A percentile compares a stretch with the other conserved stretches of the same genome.
phyloP scores from a whole-genome alignment of 768 basidiomycete genomes.

The Lactarius sanguifluus region DNA sequence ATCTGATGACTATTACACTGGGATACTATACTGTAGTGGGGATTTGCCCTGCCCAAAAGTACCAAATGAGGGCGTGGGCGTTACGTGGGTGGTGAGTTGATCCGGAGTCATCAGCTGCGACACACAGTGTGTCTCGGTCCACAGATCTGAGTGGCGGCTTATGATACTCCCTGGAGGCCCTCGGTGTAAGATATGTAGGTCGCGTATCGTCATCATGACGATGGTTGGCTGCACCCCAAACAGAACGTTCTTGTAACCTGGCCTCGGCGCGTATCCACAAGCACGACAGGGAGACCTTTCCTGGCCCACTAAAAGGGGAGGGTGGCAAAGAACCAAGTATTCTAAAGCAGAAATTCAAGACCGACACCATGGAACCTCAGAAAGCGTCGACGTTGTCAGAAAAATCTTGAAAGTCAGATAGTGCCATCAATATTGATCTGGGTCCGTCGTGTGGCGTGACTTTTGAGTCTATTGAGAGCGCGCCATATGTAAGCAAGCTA shows the following conservation, averaged over 20 bases:
- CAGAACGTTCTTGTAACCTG: not conserved
- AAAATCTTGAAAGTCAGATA: not conserved
- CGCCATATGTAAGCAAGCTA: not conserved
- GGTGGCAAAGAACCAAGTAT: not conserved
- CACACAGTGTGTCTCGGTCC: not conserved
- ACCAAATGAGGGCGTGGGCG: not conserved
- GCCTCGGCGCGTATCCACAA: not conserved
- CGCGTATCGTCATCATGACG: no score
- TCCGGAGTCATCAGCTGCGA: not conserved
- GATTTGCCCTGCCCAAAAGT: not conserved
- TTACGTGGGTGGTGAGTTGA: not conserved
- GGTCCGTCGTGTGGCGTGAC: not conserved
- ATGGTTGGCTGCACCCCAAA: not conserved
- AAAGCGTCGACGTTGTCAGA: not conserved
- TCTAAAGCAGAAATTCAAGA: not conserved
- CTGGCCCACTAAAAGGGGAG: not conserved
- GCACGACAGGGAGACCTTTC: not conserved
- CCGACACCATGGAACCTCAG: not conserved
- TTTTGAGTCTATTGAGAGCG: not conserved
- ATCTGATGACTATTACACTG: not conserved
- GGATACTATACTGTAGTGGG: not conserved
- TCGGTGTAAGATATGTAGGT: no score
- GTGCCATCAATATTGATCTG: not conserved
- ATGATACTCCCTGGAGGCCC: not conserved
- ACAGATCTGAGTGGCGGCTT: not conserved